Conservation (phyloP, 805 yeast species). For the Candida coleopterorum region DNA sequence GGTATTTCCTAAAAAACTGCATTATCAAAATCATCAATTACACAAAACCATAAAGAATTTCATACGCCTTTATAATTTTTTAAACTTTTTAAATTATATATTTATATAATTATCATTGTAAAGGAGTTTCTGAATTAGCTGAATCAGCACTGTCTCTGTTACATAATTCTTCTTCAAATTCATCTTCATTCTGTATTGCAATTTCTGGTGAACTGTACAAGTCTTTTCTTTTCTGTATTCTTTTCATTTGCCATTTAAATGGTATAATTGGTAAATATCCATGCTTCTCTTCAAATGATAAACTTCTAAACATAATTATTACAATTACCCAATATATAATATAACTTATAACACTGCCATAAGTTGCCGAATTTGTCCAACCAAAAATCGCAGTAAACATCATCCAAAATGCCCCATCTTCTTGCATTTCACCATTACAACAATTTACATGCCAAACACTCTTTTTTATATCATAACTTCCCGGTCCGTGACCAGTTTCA, state of each 20-base stretch:
- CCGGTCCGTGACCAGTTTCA: conserved; percentile 44
- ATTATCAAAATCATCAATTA: neutral
- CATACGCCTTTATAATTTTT: neutral
- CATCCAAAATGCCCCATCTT: conserved; percentile 44
- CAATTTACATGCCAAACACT: conserved; percentile 46
- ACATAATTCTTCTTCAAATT: neutral
- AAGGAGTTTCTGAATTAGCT: conserved; percentile 23
- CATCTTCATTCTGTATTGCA: neutral
- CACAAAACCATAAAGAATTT: neutral
- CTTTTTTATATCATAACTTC: conserved; percentile 36
- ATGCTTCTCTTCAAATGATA: conserved; percentile 32
- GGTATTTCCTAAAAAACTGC: too few species aligned
- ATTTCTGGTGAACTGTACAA: conserved; percentile 8
- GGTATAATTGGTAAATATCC: conserved; percentile 38
- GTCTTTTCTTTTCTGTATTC: conserved; percentile 26
- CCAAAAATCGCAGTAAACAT: conserved; percentile 41
- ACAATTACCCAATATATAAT: conserved; percentile 34
- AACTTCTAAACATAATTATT: conserved; percentile 24
- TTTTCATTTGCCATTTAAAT: conserved; percentile 32
- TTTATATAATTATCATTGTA: conserved; percentile 5
- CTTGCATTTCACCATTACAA: conserved; percentile 38
- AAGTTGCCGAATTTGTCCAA: conserved; percentile 44
- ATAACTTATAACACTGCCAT: conserved; percentile 37
- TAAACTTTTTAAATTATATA: too few species aligned
- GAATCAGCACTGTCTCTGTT: conserved; percentile 22